Percentiles rank a stretch among this genome's conserved stretches.
Evolutionary conservation across 1,284 basidiomycete species (phyloP).

Genomic region (Fomitopsis betulina): DNA sequence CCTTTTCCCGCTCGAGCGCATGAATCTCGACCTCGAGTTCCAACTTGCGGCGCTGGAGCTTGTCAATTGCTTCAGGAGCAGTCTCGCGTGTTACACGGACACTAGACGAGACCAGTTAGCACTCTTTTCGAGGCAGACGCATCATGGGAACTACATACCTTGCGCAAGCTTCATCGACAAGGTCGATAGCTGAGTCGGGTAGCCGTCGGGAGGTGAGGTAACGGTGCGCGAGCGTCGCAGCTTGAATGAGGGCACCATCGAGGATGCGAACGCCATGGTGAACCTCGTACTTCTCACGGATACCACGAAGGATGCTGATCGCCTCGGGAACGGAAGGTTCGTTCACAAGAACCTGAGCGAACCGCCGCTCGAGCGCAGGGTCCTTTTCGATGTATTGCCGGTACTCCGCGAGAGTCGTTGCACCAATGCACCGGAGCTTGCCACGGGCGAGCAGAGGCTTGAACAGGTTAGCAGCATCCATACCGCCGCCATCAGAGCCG

Average conservation of each 20-base stretch:
- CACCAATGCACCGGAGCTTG: slow-evolving; percentile 87
- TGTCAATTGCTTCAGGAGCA: slow-evolving; percentile 91
- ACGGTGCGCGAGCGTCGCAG: slow-evolving; percentile 91
- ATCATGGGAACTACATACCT: slow-evolving; percentile 40
- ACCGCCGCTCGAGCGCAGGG: slow-evolving; percentile 90
- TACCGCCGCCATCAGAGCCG: slow-evolving; percentile 70
- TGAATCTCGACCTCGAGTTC: slow-evolving; percentile 96
- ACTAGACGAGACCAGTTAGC: slow-evolving; percentile 29
- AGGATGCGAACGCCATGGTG: slow-evolving; percentile 91
- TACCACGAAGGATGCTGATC: slow-evolving; percentile 90
- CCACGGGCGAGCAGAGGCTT: slow-evolving; percentile 90
- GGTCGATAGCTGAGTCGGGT: slow-evolving; percentile 90
- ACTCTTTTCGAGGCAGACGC: neutral
- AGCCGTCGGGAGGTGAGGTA: slow-evolving; percentile 86
- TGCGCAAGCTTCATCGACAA: slow-evolving; percentile 92
- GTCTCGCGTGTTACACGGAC: slow-evolving; percentile 95
- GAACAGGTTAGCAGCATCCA: slow-evolving; percentile 87
- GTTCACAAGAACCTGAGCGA: slow-evolving; percentile 91
- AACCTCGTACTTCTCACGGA: slow-evolving; percentile 79
- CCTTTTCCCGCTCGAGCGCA: slow-evolving; percentile 92
- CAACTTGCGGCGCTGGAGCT: slow-evolving; percentile 88
- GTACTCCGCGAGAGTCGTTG: slow-evolving; percentile 93
- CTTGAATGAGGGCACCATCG: slow-evolving; percentile 87
- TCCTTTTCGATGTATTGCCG: slow-evolving; percentile 96
- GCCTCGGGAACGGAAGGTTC: slow-evolving; percentile 91